A percentile compares a stretch with the other conserved stretches of the same genome.
Conservation (phyloP, 768 basidiomycete genomes). For the Auriscalpium microsporum region DNA sequence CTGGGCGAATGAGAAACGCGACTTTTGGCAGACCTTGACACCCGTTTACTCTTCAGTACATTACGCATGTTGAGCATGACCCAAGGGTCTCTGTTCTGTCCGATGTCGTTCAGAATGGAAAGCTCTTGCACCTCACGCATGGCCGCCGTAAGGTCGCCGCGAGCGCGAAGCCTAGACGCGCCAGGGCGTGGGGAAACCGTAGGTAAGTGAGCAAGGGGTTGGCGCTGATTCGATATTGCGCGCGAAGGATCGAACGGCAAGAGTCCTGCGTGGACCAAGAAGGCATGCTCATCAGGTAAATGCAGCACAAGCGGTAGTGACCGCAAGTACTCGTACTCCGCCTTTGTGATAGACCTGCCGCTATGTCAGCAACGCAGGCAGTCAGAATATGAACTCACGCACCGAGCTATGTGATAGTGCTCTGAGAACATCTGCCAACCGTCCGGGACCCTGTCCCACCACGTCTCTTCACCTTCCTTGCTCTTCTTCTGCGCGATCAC, state of each 20-base stretch:
- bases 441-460: conserved; percentile 27
- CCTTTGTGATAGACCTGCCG: conserved; percentile 42
- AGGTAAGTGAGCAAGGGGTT: conserved; percentile 45
- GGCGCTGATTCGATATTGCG: conserved; percentile 38
- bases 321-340: conserved; percentile 61
- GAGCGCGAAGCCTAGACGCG: background rate
- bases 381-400: background rate
- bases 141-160: conserved; percentile 5
- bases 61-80: conserved; percentile 64
- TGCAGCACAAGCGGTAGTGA: conserved; percentile 67
- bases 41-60: conserved; percentile 30
- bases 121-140: conserved; percentile 58
- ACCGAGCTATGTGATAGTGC: conserved; percentile 71
- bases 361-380: conserved; percentile 1
- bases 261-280: conserved; percentile 81
- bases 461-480: conserved; percentile 19
- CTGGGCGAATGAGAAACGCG: background rate
- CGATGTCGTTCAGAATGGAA: conserved; percentile 52
- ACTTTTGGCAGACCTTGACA: conserved; percentile 25
- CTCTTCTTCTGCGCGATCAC: conserved; percentile 21
- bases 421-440: conserved; percentile 68
- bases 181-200: background rate
- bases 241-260: conserved; percentile 61
- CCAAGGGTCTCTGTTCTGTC: conserved; percentile 76
- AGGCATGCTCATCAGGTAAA: conserved; percentile 63